phyloP scores from a whole-genome alignment of 2,329 filamentous ascomycete genomes.

The Hortaea sp. region DNA sequence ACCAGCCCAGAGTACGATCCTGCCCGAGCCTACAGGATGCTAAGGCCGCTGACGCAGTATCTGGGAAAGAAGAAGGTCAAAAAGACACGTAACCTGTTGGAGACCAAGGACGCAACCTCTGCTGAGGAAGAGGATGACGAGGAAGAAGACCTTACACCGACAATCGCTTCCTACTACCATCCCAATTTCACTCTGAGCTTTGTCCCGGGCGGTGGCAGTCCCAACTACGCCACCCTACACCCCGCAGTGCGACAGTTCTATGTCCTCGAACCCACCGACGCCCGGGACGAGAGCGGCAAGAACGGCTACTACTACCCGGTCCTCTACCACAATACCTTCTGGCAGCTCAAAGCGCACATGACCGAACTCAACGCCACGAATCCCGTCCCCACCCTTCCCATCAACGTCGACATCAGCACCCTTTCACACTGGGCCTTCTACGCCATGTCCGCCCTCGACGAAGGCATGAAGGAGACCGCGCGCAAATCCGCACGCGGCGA shows the following conservation, averaged over 20 bases:
- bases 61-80: slow-evolving; percentile 79
- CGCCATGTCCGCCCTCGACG: slow-evolving; percentile 72
- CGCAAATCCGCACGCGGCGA: slow-evolving; percentile 67
- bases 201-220: slow-evolving; percentile 66
- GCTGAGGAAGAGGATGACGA: slow-evolving; percentile 31
- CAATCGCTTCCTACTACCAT: slow-evolving; percentile 81
- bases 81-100: slow-evolving; percentile 79
- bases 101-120: slow-evolving; percentile 36
- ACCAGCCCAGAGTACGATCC: slow-evolving; percentile 60
- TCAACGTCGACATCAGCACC: slow-evolving; percentile 77
- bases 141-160: slow-evolving; percentile 46
- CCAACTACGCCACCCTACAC: slow-evolving; percentile 56
- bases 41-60: slow-evolving; percentile 78
- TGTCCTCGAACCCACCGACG: slow-evolving; percentile 66
- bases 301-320: slow-evolving; percentile 93
- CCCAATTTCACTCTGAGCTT: slow-evolving; percentile 87
- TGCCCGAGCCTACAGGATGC: slow-evolving; percentile 70
- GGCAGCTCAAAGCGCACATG: slow-evolving; percentile 91
- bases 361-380: slow-evolving; percentile 83
- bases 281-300: slow-evolving; percentile 72
- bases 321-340: slow-evolving; percentile 90
- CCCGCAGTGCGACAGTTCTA: slow-evolving; percentile 70
- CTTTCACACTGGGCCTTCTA: slow-evolving; percentile 82
- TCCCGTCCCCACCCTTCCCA: slow-evolving; percentile 70
- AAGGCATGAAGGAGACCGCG: slow-evolving; percentile 74